These are phyloP conservation scores for Vitis hybrid DNA, from an alignment of 177 flowering plant species.

Conservation along the genomic window DNA sequence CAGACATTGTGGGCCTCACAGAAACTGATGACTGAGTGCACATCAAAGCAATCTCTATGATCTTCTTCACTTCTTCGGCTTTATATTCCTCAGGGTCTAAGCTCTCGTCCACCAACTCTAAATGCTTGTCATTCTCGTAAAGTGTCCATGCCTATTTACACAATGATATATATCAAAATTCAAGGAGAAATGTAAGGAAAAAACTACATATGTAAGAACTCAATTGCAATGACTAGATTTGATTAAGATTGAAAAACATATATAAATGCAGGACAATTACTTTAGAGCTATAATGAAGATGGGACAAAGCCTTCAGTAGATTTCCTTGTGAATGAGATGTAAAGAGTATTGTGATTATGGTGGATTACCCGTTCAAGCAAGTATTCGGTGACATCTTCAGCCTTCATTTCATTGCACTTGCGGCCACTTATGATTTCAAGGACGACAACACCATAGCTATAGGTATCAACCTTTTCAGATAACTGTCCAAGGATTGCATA, in stretches of 20 bases:
- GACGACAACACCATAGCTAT: constrained; percentile 53
- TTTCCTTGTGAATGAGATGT: no score
- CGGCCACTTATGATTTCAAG: constrained; percentile 52
- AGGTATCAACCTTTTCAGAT: constrained; percentile 53
- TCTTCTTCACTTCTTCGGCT: constrained; percentile 28
- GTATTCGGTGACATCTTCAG: constrained; percentile 25
- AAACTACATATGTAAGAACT: no score
- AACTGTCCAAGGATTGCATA: constrained; percentile 55
- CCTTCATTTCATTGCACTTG: constrained; percentile 16
- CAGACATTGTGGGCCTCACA: constrained; percentile 49
- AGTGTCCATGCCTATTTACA: constrained; percentile 41
- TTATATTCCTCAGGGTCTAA: constrained; percentile 31
- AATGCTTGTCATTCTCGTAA: constrained; percentile 28
- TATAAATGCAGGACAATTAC: no score
- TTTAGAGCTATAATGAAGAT: no score
- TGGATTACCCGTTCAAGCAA: constrained; percentile 44
- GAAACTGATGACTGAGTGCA: constrained; percentile 39
- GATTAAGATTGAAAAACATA: no score
- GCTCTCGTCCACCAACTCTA: constrained; percentile 35
- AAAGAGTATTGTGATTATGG: no score
- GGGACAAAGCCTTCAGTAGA: no score
- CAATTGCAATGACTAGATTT: no score
- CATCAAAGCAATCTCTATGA: constrained; percentile 39
- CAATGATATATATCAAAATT: not conserved
- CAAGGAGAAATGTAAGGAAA: not conserved